Evolutionary conservation across 768 basidiomycete genomes (phyloP).

Genomic region (Lactarius akahatsu): DNA sequence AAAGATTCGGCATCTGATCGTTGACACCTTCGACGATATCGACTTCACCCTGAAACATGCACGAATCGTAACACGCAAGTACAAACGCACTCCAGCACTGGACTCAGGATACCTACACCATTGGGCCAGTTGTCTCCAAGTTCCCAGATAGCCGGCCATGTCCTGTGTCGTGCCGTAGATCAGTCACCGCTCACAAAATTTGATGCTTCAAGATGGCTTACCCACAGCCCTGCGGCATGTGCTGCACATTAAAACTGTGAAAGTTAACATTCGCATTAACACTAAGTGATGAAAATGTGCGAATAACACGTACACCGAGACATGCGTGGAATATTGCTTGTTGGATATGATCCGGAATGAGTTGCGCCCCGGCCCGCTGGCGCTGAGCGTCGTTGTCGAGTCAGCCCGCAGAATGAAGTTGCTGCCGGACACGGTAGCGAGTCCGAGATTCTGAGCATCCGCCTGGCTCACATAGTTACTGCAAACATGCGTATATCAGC

Average conservation of each 20-base stretch:
- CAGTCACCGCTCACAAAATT: conserved; percentile 15
- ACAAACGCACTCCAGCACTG: conserved; percentile 1
- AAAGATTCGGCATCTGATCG: conserved; percentile 49
- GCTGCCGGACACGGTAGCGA: conserved; percentile 55
- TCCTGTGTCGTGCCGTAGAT: conserved; percentile 28
- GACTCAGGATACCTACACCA: conserved; percentile 34
- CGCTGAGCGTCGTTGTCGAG: conserved; percentile 44
- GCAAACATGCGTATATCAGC: background rate
- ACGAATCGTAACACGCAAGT: conserved; percentile 21
- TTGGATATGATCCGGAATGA: conserved; percentile 57
- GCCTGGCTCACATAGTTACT: conserved; percentile 47
- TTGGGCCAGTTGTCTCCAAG: conserved; percentile 51
- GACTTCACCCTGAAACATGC: conserved; percentile 46
- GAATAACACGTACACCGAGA: conserved; percentile 47
- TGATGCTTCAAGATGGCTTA: conserved; percentile 32
- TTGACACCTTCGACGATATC: conserved; percentile 63
- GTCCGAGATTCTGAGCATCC: conserved; percentile 52
- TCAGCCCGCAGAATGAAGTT: conserved; percentile 59
- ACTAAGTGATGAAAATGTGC: conserved; percentile 17
- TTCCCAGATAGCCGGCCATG: conserved; percentile 63
- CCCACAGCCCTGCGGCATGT: conserved; percentile 65
- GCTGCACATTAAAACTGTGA: conserved; percentile 47
- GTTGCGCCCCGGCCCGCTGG: conserved; percentile 55
- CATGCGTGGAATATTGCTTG: conserved; percentile 51
- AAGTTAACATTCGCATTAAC: background rate